Base-by-base conservation (phyloP, 495 filamentous ascomycete species). In the Daldinia childiae region DNA sequence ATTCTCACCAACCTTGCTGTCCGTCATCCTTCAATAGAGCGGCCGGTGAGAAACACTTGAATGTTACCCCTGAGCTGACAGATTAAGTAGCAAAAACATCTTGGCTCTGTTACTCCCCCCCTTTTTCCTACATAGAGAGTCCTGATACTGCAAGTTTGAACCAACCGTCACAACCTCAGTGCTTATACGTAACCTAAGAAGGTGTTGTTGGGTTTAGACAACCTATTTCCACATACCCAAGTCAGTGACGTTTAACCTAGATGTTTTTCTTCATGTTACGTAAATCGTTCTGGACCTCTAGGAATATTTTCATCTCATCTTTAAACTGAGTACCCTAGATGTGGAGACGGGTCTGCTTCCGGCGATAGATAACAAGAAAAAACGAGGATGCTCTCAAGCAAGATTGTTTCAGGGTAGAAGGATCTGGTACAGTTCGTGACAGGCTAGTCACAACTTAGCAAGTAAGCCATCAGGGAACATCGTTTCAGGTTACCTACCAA, bases 221-320 rank as follows among this genome's bases (percentile, higher is more conserved):
- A 34, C 32, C 38, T 12, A 38, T 26, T 19, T 21, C 29, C 48
- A 24, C 21, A n/a, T 15, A 36, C 34, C 34, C 5, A 4, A 14
- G 34, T 36, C 12, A 14, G 12, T n/a, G 66, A 63, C 43, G 17
- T 24, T 17, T 21, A n/a, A n/a, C n/a, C n/a, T n/a, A 24, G 17
- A 48, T 19, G 43, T 48, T 19, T 9, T 48, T 21, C 17, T 21
- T 48, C 17, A 19, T 9, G 58, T 38, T 41, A 58, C 24, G 30
- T 38, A 24, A 26, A 17, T 34, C 19, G 26, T 26, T 62, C 45
- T 66, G 51, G 69, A 63, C 27, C 54, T 51, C 39, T 27, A 62
- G 70, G 62, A 65, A 29, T 29, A 48, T 69, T 73, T 64, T 58
- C 70, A 38, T 73, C 70, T 62, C 62, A 69, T 73, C 56, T 62